Percentiles rank a stretch among this genome's conserved stretches.
Conservation (phyloP, 257 asterid species). For the Datura wrightii region DNA sequence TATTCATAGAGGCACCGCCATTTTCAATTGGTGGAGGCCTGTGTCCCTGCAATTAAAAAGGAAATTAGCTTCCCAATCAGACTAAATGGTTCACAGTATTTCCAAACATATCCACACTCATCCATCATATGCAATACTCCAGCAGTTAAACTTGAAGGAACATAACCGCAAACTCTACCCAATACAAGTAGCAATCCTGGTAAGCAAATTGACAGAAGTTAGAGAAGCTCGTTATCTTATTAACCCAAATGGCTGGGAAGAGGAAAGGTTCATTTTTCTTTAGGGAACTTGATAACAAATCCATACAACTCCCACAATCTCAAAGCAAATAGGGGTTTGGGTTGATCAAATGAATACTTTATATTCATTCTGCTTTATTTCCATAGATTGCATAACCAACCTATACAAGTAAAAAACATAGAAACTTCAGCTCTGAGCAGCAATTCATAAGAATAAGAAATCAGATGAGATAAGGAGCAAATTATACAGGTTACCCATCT, state of each 20-base stretch:
- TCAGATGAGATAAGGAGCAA: neutral
- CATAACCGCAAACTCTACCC: neutral
- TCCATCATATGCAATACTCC: neutral
- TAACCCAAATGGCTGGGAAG: neutral
- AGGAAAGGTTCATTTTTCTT: neutral
- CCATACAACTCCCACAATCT: neutral
- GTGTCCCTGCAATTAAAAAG: slow-evolving; percentile 29
- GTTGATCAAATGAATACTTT: neutral
- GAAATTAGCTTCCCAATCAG: neutral
- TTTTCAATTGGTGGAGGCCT: slow-evolving; percentile 32
- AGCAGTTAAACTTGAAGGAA: neutral
- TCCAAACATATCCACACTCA: neutral
- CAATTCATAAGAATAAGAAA: neutral
- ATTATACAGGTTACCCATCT: neutral
- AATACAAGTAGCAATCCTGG: neutral
- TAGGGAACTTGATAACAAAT: neutral
- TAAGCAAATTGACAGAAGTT: neutral
- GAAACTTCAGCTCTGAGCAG: neutral
- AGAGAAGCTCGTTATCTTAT: neutral
- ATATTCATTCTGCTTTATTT: neutral
- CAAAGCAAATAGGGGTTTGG: neutral
- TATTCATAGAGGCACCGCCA: slow-evolving; percentile 18
- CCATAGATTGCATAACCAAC: neutral
- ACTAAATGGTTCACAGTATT: neutral
- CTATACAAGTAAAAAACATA: neutral